Base-by-base conservation (phyloP, 129 eudicot species). In the Dittrichia graveolens region DNA sequence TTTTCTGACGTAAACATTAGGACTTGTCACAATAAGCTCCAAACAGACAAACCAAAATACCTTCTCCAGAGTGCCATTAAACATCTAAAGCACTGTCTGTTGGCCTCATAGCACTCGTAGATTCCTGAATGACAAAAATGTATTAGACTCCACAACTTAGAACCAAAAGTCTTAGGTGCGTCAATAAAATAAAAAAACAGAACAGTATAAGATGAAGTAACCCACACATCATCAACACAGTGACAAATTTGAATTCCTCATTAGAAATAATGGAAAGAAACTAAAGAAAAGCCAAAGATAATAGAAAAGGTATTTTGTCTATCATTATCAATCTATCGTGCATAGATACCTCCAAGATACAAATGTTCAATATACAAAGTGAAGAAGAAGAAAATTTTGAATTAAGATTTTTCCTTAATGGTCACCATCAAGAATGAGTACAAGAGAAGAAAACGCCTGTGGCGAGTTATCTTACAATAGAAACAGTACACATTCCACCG, bases 391-490 rank as follows among this genome's bases (percentile, higher is more conserved):
- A 57, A 35, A 12, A 73, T 63, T 43, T 63, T 43, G 61, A 71
- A 79, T 8, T 14, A 18, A 52, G 37, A 24, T 39, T 59, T 50
- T 82, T 81, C 83, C 79, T 81, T 78, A 56, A 84, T 59, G 82
- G 83, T 83, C 86, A 81, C 54, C 88, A 80, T 75, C 84, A 84
- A 90, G 86, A 86, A 85, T 81, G 81, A 81, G 82, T 90, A 90
- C 95, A 87, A 74, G 71, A 80, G 55, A 80, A 79, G 80, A 80
- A 90, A 77, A 87, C 86, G 87, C 93, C 97, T 77, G 85, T 76
- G 86, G 96, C 85, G 69, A 86, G 96, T 88, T 88, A 83, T 90
- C 99, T 94, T 94, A 90, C 99, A 84, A 94, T 94, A 90, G 88
- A 91, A 24, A 82, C 86, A 85, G 96, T 84, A 94, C 90, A 90